phyloP scores from a whole-genome alignment of 2,329 filamentous ascomycete species.

The Leptoxyphium fumago region DNA sequence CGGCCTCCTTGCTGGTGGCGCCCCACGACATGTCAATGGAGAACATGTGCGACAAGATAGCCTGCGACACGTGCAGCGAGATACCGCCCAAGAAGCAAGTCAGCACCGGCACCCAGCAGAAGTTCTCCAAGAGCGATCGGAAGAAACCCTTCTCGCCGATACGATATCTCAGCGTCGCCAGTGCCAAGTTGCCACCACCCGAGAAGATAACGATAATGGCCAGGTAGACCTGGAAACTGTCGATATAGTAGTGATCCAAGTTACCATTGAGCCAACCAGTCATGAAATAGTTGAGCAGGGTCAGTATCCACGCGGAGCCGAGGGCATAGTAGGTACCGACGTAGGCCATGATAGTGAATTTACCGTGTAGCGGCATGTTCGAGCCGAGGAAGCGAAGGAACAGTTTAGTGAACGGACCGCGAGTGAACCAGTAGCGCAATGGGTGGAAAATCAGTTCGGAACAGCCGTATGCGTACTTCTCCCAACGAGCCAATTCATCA shows the following conservation, averaged over 20 bases:
- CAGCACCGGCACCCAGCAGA: slow-evolving; percentile 50
- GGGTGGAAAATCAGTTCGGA: slow-evolving; percentile 73
- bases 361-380: slow-evolving; percentile 59
- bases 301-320: slow-evolving; percentile 60
- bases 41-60: slow-evolving; percentile 25
- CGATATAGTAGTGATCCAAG: slow-evolving; percentile 67
- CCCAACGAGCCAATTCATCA: slow-evolving; percentile 72
- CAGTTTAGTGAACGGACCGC: slow-evolving; percentile 63
- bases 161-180: slow-evolving; percentile 60
- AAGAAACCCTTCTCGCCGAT: slow-evolving; percentile 48
- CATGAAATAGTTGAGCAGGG: slow-evolving; percentile 58
- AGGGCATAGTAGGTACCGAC: slow-evolving; percentile 72
- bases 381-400: slow-evolving; percentile 62
- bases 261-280: slow-evolving; percentile 64
- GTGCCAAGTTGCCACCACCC: slow-evolving; percentile 55
- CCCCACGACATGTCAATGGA: slow-evolving; percentile 33
- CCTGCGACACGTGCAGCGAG: slow-evolving; percentile 25
- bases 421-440: slow-evolving; percentile 54
- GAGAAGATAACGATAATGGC: slow-evolving; percentile 68
- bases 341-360: slow-evolving; percentile 62
- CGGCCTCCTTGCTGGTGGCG: slow-evolving; percentile 44
- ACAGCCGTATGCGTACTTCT: slow-evolving; percentile 76
- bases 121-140: slow-evolving; percentile 33
- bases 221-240: slow-evolving; percentile 69
- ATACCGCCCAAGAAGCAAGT: slow-evolving; percentile 27